These are phyloP conservation scores for Solanum chacoense DNA, from an alignment of 305 asterid species.

Conservation along the genomic window DNA sequence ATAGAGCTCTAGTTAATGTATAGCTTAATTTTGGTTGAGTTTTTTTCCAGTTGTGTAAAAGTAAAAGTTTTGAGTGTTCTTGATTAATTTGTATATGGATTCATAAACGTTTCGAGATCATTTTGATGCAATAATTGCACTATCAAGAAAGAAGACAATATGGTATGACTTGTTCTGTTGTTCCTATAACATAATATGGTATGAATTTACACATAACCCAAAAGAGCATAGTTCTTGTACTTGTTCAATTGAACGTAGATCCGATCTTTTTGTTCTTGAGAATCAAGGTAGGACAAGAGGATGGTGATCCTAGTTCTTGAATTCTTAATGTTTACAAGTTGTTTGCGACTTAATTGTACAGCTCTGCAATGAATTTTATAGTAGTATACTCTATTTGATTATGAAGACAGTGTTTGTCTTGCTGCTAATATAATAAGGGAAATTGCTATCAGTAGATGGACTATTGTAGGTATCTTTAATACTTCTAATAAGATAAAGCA, in stretches of 20 bases:
- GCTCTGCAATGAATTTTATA: background rate
- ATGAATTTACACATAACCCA: background rate
- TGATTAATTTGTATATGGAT: background rate
- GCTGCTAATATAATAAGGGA: background rate
- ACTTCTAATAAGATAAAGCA: background rate
- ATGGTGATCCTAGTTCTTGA: background rate
- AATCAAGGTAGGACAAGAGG: background rate
- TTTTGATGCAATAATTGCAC: background rate
- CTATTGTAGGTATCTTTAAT: background rate
- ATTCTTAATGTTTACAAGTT: background rate
- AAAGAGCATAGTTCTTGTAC: background rate
- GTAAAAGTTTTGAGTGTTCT: background rate
- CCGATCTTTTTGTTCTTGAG: background rate
- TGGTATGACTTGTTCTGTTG: background rate
- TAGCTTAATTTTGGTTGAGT: background rate
- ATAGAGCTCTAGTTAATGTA: conserved; percentile 25
- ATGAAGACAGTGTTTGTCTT: background rate
- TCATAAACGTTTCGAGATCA: background rate
- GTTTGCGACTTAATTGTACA: background rate
- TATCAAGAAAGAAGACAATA: background rate
- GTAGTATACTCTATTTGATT: background rate
- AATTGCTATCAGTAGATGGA: no score
- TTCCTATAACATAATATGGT: background rate
- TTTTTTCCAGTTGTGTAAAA: background rate
- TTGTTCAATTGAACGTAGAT: background rate